Evolutionary conservation across 75 land plant species (phyloP), one percentile per base, ranked within the genome.

Genomic region (Adiantum capillusveneris): DNA sequence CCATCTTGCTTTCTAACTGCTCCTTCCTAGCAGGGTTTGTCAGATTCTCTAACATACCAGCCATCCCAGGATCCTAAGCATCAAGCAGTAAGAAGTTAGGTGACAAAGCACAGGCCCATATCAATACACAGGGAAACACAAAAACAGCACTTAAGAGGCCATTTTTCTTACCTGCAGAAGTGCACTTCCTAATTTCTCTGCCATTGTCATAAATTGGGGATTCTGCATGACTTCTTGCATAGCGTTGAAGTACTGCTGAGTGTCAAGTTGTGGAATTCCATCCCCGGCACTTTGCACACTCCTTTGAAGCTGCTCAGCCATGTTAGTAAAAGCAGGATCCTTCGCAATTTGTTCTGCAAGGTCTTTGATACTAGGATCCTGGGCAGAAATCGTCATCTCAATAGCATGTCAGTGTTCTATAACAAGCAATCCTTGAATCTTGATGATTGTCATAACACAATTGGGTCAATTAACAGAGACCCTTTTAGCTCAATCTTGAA

Each of bases 1-100:
- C 69, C 90, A 86, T 84, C 43, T 81, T 57, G 11, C 66, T 75
- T 67, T 86, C 87, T 12, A 86, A 55, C 54, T 84, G 87, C 30
- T 86, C 84, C 58, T 77, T 84, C 12, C 80, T 59, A 14, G 67
- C 30, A 34, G 90, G 90, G 66, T 84, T 80, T 9, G 78, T 44
- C 53, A 86, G 77, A 46, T 41, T 41, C 43, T 41, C 43, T 41
- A 41, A 14, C 9, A 41, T 41, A 41, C 43, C 14, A 14, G 12
- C 43, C 43, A 41, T 41, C 12, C 12, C 9, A 41, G 43, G 43
- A 14, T 41, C 43, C 43, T 41, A 41, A 14, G 14, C 43, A 41
- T 41, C 43, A 41, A 41, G 14, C 43, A 41, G 43, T 9, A 14
- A 14, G 12, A 41, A n/a, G n/a, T 41, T 41, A 9, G 9, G 43